These are phyloP conservation scores for Chenopodium suecicum DNA, from an alignment of 148 eudicot species.

Conservation along the genomic window DNA sequence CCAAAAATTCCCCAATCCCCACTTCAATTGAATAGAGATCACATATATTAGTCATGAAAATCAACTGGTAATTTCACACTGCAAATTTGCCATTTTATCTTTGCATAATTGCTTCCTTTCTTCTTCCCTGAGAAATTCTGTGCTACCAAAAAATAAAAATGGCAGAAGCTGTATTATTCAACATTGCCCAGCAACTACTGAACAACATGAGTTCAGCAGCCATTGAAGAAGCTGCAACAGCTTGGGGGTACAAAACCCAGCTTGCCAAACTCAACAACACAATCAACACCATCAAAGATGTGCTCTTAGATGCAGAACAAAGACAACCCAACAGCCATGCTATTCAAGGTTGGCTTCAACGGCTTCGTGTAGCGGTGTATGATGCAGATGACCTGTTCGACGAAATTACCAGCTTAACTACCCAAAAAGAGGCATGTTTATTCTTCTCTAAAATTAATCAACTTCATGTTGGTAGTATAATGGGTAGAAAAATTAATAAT, in stretches of 20 bases:
- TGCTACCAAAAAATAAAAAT: not conserved
- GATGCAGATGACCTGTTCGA: conserved; percentile 29
- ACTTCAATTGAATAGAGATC: no score
- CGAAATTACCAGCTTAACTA: conserved; percentile 7
- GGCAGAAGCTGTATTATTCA: conserved; percentile 20
- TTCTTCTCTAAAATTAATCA: conserved; percentile 1
- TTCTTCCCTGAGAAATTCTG: not conserved
- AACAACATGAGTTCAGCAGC: conserved; percentile 9
- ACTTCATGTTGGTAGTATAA: not conserved
- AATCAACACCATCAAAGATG: conserved; percentile 6
- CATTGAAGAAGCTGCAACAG: conserved; percentile 14
- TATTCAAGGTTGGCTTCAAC: conserved; percentile 16
- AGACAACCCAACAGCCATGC: conserved; percentile 14
- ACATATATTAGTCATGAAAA: no score
- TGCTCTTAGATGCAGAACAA: conserved; percentile 19
- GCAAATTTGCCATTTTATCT: not conserved
- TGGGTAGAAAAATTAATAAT: not conserved
- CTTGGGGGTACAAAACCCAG: conserved; percentile 15
- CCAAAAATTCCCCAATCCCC: no score
- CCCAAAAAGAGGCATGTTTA: conserved; percentile 4
- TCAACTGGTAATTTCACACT: not conserved
- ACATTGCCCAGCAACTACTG: conserved; percentile 6
- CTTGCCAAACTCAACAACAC: conserved; percentile 7
- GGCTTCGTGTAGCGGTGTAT: conserved; percentile 17
- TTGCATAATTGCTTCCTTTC: not conserved